These are phyloP conservation scores for Saussurea involucrata DNA, from an alignment of 129 eudicot species.

Conservation along the genomic window DNA sequence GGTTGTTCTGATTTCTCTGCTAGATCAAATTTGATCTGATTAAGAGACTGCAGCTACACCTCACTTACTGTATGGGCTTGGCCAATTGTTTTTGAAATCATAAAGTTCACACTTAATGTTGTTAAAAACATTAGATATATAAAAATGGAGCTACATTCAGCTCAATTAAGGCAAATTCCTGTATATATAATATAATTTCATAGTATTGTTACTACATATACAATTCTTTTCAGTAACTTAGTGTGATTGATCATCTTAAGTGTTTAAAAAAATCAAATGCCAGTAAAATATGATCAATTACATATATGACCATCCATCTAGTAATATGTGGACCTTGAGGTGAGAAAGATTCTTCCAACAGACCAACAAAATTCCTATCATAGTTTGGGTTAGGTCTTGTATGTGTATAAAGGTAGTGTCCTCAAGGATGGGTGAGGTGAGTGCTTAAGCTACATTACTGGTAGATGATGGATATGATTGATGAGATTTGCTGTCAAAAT, in stretches of 20 bases:
- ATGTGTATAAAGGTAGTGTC: no score
- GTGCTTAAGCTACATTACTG: no score
- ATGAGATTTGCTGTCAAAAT: no score
- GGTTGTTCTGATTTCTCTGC: not conserved
- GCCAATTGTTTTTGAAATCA: not conserved
- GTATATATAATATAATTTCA: not conserved
- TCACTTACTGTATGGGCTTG: not conserved
- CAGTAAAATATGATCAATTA: not conserved
- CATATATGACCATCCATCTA: not conserved
- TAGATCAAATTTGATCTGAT: not conserved
- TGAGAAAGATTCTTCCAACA: slow-evolving; percentile 2
- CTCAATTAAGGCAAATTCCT: not conserved
- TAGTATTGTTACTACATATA: not conserved
- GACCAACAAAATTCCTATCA: slow-evolving; percentile 5
- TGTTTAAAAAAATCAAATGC: not conserved
- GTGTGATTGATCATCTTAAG: not conserved
- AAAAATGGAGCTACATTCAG: not conserved
- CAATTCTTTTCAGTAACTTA: not conserved
- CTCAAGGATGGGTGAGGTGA: no score
- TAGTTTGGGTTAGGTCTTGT: not conserved
- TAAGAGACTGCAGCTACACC: not conserved
- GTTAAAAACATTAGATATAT: not conserved
- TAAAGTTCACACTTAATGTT: not conserved
- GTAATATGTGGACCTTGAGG: slow-evolving; percentile 1
- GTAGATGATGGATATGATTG: no score